These are phyloP conservation scores for Helotiales sp. DNA, from an alignment of 2,329 filamentous ascomycete species.

Conservation along the genomic window DNA sequence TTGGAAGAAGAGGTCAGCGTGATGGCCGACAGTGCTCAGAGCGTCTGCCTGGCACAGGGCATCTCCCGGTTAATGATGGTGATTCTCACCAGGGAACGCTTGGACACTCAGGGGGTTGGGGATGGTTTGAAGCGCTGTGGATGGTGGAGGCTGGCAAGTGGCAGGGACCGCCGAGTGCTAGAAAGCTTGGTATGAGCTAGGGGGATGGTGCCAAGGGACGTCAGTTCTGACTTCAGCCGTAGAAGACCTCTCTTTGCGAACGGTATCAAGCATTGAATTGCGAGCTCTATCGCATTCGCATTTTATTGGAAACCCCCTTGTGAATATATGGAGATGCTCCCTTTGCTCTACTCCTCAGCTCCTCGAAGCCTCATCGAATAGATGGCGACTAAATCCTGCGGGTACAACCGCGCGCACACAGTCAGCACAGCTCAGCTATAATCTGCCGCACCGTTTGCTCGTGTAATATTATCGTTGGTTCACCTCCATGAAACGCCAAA, in stretches of 20 bases:
- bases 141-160: not conserved
- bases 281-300: not conserved
- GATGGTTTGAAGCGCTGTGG: not conserved
- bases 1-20: constrained; percentile 1
- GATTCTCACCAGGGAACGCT: constrained; percentile 6
- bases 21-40: constrained; percentile 3
- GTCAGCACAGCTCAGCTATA: constrained; percentile 1
- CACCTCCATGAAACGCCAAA: constrained; percentile 14
- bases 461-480: not conserved
- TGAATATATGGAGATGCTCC: too few species aligned
- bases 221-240: constrained; percentile 7
- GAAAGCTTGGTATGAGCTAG: constrained; percentile 15
- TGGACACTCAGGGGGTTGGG: constrained; percentile 9
- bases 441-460: not conserved
- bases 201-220: not conserved
- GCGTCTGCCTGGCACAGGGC: constrained; percentile 12
- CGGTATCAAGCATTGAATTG: not conserved
- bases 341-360: too few species aligned
- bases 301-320: not conserved
- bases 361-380: too few species aligned
- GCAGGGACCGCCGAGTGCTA: not conserved
- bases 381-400: too few species aligned
- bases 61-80: not conserved
- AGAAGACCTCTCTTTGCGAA: not conserved
- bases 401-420: constrained; percentile 5